Conservation (phyloP, 495 filamentous ascomycete species). For the Aspergillus taichungensis region DNA sequence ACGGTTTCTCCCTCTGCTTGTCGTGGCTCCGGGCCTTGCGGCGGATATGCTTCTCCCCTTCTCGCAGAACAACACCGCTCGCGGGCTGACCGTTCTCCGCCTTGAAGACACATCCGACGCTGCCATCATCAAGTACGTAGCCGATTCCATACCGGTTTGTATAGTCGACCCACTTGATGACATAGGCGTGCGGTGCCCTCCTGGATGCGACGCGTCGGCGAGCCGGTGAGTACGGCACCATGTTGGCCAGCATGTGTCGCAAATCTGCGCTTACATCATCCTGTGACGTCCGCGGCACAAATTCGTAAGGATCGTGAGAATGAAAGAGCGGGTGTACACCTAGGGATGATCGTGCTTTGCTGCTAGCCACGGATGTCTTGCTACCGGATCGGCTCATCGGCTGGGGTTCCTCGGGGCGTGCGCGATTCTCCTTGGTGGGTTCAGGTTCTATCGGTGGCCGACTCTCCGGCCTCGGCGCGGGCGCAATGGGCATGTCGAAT, state of each 20-base stretch:
- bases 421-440: background rate
- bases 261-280: slow-evolving; percentile 34
- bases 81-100: slow-evolving; percentile 52
- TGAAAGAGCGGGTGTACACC: slow-evolving; percentile 34
- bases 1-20: slow-evolving; percentile 43
- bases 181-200: slow-evolving; percentile 39
- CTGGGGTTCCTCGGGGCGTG: slow-evolving; percentile 3
- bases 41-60: slow-evolving; percentile 44
- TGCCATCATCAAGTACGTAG: slow-evolving; percentile 78
- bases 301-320: slow-evolving; percentile 26
- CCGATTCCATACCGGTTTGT: slow-evolving; percentile 84
- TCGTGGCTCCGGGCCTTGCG: slow-evolving; percentile 46
- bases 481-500: background rate
- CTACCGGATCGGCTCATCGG: slow-evolving; percentile 21
- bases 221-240: slow-evolving; percentile 25
- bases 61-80: slow-evolving; percentile 59
- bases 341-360: slow-evolving; percentile 31
- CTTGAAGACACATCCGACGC: slow-evolving; percentile 72
- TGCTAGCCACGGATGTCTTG: slow-evolving; percentile 19
- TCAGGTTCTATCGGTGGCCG: background rate
- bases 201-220: slow-evolving; percentile 25
- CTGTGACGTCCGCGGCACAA: slow-evolving; percentile 30
- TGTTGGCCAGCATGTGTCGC: slow-evolving; percentile 34
- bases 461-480: slow-evolving; percentile 3
- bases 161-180: slow-evolving; percentile 93